Base-by-base conservation (phyloP, 75 land plant genomes). In the Picea sitchensis region DNA sequence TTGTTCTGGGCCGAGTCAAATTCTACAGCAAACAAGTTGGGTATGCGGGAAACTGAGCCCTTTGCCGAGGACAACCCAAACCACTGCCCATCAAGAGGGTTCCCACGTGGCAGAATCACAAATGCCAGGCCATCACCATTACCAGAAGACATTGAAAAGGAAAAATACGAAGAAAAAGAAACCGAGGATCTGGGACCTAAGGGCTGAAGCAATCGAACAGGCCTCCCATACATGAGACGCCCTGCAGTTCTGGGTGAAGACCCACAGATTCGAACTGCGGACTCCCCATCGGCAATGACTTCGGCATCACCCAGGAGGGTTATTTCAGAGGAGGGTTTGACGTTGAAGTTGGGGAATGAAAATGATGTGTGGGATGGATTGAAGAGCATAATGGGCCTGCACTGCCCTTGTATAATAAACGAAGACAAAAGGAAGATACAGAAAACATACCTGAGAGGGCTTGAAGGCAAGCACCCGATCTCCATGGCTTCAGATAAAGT, bases 101-200 rank as follows among this genome's bases (percentile, higher is more conserved):
- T 36, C 58, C 83, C 82, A 71, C 41, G 65, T 6, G 96, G 94
- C 59, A 83, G 6, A 57, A 92, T 63, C 58, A 82, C 56, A 86
- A 95, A 90, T 4, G 87, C 90, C 21, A 95, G 68, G 17, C 91
- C 92, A 11, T 82, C 90, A 2, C 89, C 84, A 17, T 82, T 77
- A 21, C 58, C 79, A 0, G 78, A n/a, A 12, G 93, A 82, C 58
- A 94, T 80, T 15, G 94, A 90, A 73, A 95, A 92, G 36, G 87
- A 81, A 82, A 93, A 90, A 61, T 80, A 75, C 32, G 87, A 87
- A 3, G 92, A 86, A 75, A 93, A 89, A 4, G 96, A 92, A 32
- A 80, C 78, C 11, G 78, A 17, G 17, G 76, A 80, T 12, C 44
- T 47, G 8, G 83, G 82, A 17, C 73, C 65, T 26, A 82, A 77